These are phyloP conservation scores for Sporothrix globosa DNA, from an alignment of 2,329 filamentous ascomycete species.

Conservation along the genomic window DNA sequence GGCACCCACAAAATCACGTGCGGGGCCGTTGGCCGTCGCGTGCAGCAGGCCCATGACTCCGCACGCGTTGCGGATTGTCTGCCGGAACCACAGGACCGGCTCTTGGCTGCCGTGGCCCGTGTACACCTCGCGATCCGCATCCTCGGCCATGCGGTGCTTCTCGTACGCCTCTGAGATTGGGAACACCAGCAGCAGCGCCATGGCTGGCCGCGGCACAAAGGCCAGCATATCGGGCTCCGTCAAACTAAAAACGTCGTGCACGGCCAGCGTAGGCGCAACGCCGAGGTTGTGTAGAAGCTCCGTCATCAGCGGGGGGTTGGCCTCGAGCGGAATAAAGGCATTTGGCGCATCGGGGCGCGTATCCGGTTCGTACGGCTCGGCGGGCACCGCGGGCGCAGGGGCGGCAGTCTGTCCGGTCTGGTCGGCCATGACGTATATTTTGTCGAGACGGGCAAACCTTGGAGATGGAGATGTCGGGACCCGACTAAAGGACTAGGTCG, in stretches of 20 bases:
- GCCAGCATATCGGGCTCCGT: slow-evolving; percentile 81
- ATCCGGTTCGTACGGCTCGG: slow-evolving; percentile 26
- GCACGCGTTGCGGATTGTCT: slow-evolving; percentile 93
- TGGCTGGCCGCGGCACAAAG: slow-evolving; percentile 84
- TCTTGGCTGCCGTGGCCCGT: slow-evolving; percentile 67
- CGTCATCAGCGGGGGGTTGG: slow-evolving; percentile 88
- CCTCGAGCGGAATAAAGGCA: slow-evolving; percentile 65
- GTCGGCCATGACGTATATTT: slow-evolving; percentile 12
- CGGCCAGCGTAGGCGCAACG: slow-evolving; percentile 72
- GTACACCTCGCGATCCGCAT: slow-evolving; percentile 67
- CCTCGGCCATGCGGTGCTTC: slow-evolving; percentile 72
- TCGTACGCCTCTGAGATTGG: slow-evolving; percentile 82
- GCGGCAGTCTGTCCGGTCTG: not conserved
- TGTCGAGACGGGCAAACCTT: no score
- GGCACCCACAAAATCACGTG: slow-evolving; percentile 62
- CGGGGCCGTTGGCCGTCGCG: slow-evolving; percentile 75
- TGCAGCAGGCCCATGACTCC: slow-evolving; percentile 88
- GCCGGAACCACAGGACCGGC: slow-evolving; percentile 88
- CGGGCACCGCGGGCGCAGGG: not conserved
- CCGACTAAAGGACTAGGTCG: not conserved
- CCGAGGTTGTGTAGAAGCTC: slow-evolving; percentile 80
- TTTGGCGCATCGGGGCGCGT: slow-evolving; percentile 22
- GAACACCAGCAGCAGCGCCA: slow-evolving; percentile 90
- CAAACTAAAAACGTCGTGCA: slow-evolving; percentile 92
- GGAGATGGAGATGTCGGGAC: not conserved